These are phyloP conservation scores for Trichoderma sp. DNA, from an alignment of 2,329 filamentous ascomycete species.

Conservation along the genomic window DNA sequence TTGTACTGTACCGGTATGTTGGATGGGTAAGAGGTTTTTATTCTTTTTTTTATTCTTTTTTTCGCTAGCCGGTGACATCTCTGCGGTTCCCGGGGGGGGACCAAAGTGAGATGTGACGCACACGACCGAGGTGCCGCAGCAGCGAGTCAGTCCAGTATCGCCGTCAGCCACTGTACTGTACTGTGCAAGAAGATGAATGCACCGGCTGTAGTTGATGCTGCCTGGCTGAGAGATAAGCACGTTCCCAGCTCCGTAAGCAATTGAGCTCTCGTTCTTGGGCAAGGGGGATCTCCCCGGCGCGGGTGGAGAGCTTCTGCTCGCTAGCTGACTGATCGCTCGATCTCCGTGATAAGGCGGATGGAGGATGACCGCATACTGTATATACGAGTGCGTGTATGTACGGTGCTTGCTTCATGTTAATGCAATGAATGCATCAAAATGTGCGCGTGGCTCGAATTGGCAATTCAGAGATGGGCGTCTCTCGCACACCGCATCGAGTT, in stretches of 20 bases:
- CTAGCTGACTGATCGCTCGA: slow-evolving; percentile 7
- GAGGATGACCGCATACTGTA: neutral
- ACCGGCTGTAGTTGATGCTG: too few species aligned
- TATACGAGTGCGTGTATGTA: neutral
- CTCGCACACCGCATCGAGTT: neutral
- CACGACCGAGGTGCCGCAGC: neutral
- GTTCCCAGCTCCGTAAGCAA: neutral
- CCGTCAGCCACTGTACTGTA: too few species aligned
- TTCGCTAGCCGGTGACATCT: neutral
- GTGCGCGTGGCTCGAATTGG: neutral
- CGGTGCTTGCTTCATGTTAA: neutral
- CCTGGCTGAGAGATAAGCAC: neutral
- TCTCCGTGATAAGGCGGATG: slow-evolving; percentile 9
- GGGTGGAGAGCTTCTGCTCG: neutral
- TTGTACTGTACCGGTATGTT: neutral
- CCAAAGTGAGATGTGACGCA: neutral
- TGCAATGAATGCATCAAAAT: neutral
- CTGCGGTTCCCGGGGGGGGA: neutral
- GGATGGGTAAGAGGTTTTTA: neutral
- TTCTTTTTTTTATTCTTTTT: neutral
- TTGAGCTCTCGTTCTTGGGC: neutral
- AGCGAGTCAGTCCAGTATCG: neutral
- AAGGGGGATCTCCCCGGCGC: neutral
- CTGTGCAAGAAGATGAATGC: too few species aligned
- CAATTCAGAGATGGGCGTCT: neutral